Conservation (phyloP, 305 asterid genomes). For the Fraxinus xanthoxyloides region DNA sequence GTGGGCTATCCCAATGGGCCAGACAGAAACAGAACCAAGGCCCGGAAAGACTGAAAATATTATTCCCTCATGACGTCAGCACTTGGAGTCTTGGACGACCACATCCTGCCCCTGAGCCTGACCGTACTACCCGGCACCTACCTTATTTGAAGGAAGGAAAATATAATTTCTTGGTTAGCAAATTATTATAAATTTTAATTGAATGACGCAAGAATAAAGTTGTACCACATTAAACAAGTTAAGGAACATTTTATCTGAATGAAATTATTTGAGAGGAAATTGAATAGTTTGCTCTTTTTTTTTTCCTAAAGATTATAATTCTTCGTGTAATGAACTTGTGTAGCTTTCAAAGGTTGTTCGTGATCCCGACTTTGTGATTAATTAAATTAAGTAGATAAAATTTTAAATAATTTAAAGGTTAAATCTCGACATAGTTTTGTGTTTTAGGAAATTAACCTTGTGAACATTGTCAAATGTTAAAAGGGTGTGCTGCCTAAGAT, state of each 20-base stretch:
- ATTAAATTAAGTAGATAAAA: background rate
- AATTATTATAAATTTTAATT: too few relatives aligned
- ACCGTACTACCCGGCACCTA: slow-evolving; percentile 35
- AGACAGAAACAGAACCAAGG: slow-evolving; percentile 51
- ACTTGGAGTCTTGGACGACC: slow-evolving; percentile 24
- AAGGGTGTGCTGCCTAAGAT: background rate
- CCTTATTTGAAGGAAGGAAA: slow-evolving; percentile 22
- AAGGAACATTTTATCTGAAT: too few relatives aligned
- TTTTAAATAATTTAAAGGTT: background rate
- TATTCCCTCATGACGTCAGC: slow-evolving; percentile 10
- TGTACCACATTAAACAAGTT: too few relatives aligned
- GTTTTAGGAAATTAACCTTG: background rate
- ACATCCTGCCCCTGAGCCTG: slow-evolving; percentile 30
- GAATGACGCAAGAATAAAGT: background rate
- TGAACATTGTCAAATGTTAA: background rate
- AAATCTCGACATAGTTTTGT: background rate
- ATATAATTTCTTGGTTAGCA: background rate
- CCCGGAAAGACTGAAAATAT: slow-evolving; percentile 50
- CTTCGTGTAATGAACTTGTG: background rate
- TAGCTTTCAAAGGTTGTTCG: background rate
- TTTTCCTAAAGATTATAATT: too few relatives aligned
- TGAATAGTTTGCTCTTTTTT: background rate
- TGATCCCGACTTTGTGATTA: background rate
- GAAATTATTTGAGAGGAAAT: too few relatives aligned
- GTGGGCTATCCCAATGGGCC: slow-evolving; percentile 51